Evolutionary conservation across 805 yeast species (phyloP).

Genomic region (Saccharomycopsis sp.): DNA sequence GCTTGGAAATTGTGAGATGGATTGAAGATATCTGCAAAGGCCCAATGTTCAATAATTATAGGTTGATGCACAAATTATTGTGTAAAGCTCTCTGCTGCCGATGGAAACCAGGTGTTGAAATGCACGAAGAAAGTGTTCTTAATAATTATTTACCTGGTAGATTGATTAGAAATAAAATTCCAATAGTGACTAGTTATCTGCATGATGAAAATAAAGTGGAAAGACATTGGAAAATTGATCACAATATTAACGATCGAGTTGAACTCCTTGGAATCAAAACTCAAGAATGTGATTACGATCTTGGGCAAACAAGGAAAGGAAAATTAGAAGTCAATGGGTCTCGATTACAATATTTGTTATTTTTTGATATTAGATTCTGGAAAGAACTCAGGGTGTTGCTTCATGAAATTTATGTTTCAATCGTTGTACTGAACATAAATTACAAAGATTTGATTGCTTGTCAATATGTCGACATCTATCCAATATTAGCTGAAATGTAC

Average conservation of each 20-base stretch:
- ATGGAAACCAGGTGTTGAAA: constrained; percentile 51
- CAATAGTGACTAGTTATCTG: constrained; percentile 9
- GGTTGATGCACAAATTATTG: constrained; percentile 40
- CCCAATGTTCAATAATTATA: constrained; percentile 43
- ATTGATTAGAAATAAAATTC: constrained; percentile 7
- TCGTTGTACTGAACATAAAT: constrained; percentile 51
- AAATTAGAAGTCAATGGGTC: constrained; percentile 32
- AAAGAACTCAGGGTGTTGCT: constrained; percentile 48
- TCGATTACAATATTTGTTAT: constrained; percentile 36
- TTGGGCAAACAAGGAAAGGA: constrained; percentile 12
- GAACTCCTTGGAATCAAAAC: not conserved
- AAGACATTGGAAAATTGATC: constrained; percentile 35
- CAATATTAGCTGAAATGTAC: constrained; percentile 63
- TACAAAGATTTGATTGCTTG: constrained; percentile 57
- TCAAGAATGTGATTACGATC: constrained; percentile 38
- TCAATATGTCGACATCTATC: constrained; percentile 81
- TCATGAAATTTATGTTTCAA: constrained; percentile 59
- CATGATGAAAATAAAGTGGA: not conserved
- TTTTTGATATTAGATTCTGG: constrained; percentile 69
- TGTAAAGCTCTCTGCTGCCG: constrained; percentile 51
- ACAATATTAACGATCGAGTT: constrained; percentile 22
- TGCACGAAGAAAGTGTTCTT: not conserved
- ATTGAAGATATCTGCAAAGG: constrained; percentile 50
- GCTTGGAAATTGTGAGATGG: constrained; percentile 66
- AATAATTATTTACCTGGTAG: constrained; percentile 5